Evolutionary conservation across 495 filamentous ascomycete species (phyloP), one percentile per base, ranked within the genome.

Genomic region (Tuber borchii): DNA sequence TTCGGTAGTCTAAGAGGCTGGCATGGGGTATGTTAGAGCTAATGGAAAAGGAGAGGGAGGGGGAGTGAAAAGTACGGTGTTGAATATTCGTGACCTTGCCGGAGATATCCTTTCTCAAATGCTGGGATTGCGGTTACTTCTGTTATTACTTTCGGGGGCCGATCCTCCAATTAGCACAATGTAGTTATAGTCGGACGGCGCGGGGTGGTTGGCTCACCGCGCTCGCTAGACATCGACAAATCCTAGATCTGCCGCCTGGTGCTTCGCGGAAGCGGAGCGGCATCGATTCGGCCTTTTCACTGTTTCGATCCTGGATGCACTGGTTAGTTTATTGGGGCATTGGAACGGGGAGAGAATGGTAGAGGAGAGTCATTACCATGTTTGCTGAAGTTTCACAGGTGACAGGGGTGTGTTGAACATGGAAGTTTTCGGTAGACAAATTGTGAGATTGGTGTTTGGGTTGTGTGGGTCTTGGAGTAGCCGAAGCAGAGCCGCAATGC

Each of bases 181-280:
- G 10, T 61, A 26, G 51, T 61, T 51, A 51, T 12, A 22, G 51
- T 71, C 10, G n/a, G 16, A 31, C 22, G 20, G 10, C 1, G 31
- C 22, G n/a, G 40, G 45, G 31, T 10, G 6, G 22, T 72, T 71
- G 26, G 31, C 56, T 65, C 26, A 65, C 75, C 94, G 90, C 10
- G 93, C 91, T 56, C 94, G 92, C n/a, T 92, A 91, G 12, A 91
- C 90, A 85, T 97, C 94, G 85, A 98, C 93, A 80, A 98, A 97
- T 82, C 95, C 96, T 48, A 97, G 87, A 84, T 97, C 94, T 74
- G 95, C 94, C 73, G 96, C 96, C 87, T 98, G 95, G 81, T 94
- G 91, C 83, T 97, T 96, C n/a, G 84, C 96, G 93, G 88, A 99
- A 99, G 87, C 95, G 95, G 87, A 97, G 98, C 85, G 98, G 96